Conservation (phyloP, 371 early-diverging fungal species). For the Mucor plumbeus region DNA sequence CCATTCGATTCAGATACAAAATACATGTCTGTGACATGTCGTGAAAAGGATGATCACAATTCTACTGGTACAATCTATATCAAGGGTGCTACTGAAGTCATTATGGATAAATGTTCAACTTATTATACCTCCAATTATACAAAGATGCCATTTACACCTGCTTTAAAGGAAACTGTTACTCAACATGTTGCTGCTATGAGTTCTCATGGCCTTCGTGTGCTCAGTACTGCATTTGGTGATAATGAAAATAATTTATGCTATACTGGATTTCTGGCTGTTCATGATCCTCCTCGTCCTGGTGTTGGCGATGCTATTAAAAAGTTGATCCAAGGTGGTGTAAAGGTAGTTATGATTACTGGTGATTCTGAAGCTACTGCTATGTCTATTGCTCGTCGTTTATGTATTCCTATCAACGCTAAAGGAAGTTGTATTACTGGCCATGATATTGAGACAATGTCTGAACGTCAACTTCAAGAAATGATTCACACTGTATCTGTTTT, state of each 20-base stretch:
- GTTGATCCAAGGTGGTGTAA: conserved; percentile 76
- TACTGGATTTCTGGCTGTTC: conserved; percentile 84
- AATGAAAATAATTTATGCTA: conserved; percentile 64
- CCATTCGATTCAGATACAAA: conserved; percentile 95
- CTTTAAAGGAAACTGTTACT: conserved; percentile 54
- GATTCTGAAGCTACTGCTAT: conserved; percentile 85
- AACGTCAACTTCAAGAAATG: conserved; percentile 65
- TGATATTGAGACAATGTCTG: conserved; percentile 73
- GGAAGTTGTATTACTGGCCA: conserved; percentile 71
- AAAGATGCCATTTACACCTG: conserved; percentile 46
- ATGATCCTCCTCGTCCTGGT: conserved; percentile 84
- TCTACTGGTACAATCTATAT: conserved; percentile 47
- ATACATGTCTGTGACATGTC: conserved; percentile 80
- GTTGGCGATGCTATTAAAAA: conserved; percentile 68
- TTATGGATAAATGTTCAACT: conserved; percentile 70
- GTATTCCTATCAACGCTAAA: conserved; percentile 67
- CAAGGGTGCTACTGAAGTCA: conserved; percentile 80
- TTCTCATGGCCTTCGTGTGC: conserved; percentile 84
- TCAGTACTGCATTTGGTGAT: conserved; percentile 82
- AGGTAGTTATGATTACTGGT: conserved; percentile 91
- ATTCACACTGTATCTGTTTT: conserved; percentile 74
- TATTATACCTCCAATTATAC: conserved; percentile 57
- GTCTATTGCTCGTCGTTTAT: conserved; percentile 79
- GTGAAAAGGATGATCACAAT: conserved; percentile 40
- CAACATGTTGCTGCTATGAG: conserved; percentile 76